Evolutionary conservation across 2,329 filamentous ascomycete genomes (phyloP).

Genomic region (Claviceps purpurea): DNA sequence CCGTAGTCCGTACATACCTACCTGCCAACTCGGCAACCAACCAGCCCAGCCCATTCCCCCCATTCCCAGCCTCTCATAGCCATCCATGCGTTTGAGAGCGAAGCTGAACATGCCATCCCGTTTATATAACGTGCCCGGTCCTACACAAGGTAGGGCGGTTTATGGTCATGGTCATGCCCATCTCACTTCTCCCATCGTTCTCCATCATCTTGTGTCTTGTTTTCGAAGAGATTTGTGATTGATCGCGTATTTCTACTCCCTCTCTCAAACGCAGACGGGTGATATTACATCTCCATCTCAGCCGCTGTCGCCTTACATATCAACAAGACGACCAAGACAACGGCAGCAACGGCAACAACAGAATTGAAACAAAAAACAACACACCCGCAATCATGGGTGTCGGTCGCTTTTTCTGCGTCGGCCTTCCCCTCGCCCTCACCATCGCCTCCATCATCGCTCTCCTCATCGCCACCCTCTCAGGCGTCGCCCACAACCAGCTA

Average conservation of each 20-base stretch:
- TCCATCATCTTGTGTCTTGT: background rate
- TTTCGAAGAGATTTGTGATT: background rate
- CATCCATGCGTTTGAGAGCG: background rate
- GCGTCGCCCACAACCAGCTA: slow-evolving; percentile 41
- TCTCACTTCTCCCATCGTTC: too few species aligned
- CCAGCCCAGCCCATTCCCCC: background rate
- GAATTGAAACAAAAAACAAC: background rate
- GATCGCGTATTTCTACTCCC: background rate
- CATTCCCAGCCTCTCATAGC: background rate
- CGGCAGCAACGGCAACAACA: background rate
- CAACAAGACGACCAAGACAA: background rate
- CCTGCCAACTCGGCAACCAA: background rate
- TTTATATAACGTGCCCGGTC: too few species aligned
- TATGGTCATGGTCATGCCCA: too few species aligned
- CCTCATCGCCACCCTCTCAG: slow-evolving; percentile 41
- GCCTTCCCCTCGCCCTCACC: slow-evolving; percentile 72
- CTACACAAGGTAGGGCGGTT: too few species aligned
- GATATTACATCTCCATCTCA: background rate
- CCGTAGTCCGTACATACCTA: background rate
- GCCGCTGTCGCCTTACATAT: background rate
- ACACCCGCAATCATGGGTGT: slow-evolving; percentile 35
- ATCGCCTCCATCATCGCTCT: slow-evolving; percentile 62
- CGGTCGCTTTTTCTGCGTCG: slow-evolving; percentile 75
- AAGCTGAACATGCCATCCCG: background rate
- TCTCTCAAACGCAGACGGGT: background rate